Evolutionary conservation across 805 yeast species (phyloP), one percentile per base, ranked within the genome.

Genomic region (Grigorovia yakushimaensis): DNA sequence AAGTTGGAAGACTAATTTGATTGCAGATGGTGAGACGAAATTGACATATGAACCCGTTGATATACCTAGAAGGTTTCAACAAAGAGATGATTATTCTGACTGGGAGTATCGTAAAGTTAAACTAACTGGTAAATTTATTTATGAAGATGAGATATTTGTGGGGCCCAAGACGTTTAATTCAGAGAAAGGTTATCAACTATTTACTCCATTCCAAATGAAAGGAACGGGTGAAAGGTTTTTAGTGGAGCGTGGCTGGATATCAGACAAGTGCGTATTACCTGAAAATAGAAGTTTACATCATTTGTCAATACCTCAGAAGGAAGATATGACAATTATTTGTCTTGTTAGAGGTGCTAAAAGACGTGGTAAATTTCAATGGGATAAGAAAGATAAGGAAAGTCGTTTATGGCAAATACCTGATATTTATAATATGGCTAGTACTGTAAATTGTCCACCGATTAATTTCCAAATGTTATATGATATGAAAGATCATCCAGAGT

Each of bases 201-300:
- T 85, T 27, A 83, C 94, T 5, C 98, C 98, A 11, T 78, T 93
- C 57, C 74, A 79, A 21, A 77, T 95, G 50, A 69, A 78, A 4
- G 80, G 78, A 51, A 62, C 66, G 13, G 68, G 66, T 1, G 76
- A 81, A 43, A 89, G 85, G 46, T 70, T 93, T 17, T 69, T 93
- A 46, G 75, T 93, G 24, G 94, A 87, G 62, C 76, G 98, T 54
- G 98, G 98, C 15, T 93, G 97, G 95, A 79, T 93, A 42, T 69
- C 78, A 22, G 88, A 84, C 54, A 84, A 79, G 13, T 78, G 78
- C 66, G 62, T 70, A 2, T 63, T 68, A n/a, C 81, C 95, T 72
- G 49, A 73, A 48, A 54, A 71, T 54, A 55, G 84, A 78, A 66
- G 66, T 11, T 71, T 89, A 48, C 74, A 77, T 20, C 88, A 84